Conservation (phyloP, 768 basidiomycete species). For the Lentinula sp. region DNA sequence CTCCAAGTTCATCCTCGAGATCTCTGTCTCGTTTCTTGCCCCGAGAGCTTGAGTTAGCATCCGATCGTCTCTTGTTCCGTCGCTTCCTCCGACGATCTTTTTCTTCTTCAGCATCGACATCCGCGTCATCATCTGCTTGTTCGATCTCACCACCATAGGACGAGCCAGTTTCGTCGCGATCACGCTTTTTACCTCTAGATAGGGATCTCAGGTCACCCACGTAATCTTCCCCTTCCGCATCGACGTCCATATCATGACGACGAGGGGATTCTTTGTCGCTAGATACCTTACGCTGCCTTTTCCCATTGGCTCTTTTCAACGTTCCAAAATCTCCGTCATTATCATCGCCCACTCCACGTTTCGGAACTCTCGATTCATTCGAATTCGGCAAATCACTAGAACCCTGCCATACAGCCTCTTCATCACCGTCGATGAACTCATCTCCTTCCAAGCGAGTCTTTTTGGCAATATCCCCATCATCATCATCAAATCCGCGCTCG, state of each 20-base stretch:
- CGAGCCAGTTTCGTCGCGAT: slow-evolving; percentile 67
- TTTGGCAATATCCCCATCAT: slow-evolving; percentile 40
- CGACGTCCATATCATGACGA: slow-evolving; percentile 24
- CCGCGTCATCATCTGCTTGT: slow-evolving; percentile 26
- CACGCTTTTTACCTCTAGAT: slow-evolving; percentile 65
- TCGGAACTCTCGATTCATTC: slow-evolving; percentile 30
- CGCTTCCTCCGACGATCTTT: slow-evolving; percentile 41
- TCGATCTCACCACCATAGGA: slow-evolving; percentile 63
- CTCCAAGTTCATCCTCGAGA: slow-evolving; percentile 38
- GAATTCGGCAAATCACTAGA: neutral
- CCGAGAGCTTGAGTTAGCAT: slow-evolving; percentile 27
- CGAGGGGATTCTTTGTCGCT: slow-evolving; percentile 29
- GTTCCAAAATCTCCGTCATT: slow-evolving; percentile 32
- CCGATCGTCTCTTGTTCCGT: slow-evolving; percentile 51
- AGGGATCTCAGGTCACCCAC: slow-evolving; percentile 28
- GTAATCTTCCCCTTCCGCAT: slow-evolving; percentile 32
- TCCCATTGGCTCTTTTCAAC: slow-evolving; percentile 36
- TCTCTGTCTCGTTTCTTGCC: slow-evolving; percentile 69
- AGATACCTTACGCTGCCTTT: slow-evolving; percentile 52
- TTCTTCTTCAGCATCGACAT: slow-evolving; percentile 30
- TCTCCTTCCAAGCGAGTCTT: slow-evolving; percentile 48
- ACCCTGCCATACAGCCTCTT: slow-evolving; percentile 34
- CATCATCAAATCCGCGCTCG: slow-evolving; percentile 41
- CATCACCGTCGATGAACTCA: slow-evolving; percentile 41
- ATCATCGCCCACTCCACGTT: slow-evolving; percentile 43